Conservation (phyloP, 2,329 filamentous ascomycete species). For the Trichoderma citrinoviride region DNA sequence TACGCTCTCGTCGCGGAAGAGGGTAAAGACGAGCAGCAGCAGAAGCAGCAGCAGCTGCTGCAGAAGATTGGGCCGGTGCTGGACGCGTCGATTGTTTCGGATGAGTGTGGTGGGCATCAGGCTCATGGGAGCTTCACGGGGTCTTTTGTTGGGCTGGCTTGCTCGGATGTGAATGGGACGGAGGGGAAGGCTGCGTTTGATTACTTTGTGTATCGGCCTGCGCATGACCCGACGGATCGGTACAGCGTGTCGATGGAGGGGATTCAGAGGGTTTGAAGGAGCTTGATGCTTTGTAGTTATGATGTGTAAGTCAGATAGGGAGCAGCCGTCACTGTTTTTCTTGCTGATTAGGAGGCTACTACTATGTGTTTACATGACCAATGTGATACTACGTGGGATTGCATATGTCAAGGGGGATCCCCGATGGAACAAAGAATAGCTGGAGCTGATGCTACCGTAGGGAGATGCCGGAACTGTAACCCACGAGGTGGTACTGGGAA, state of each 20-base stretch:
- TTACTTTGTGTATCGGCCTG: constrained; percentile 51
- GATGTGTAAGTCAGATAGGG: neutral
- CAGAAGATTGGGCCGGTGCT: constrained; percentile 53
- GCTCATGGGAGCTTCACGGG: constrained; percentile 63
- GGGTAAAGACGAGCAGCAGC: no score
- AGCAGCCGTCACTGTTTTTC: neutral
- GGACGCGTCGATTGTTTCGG: constrained; percentile 58
- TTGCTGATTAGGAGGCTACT: neutral
- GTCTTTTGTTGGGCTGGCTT: constrained; percentile 56
- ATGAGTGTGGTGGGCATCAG: constrained; percentile 62
- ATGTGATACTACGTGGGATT: no score
- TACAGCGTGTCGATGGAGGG: neutral
- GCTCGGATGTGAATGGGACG: constrained; percentile 55
- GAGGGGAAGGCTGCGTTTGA: constrained; percentile 49
- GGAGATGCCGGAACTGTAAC: constrained; percentile 33
- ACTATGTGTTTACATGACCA: no score
- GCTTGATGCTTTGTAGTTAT: neutral
- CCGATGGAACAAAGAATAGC: neutral
- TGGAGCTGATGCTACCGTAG: neutral
- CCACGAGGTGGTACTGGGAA: neutral
- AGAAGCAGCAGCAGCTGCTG: constrained; percentile 30
- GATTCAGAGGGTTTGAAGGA: neutral
- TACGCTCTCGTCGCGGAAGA: constrained; percentile 45
- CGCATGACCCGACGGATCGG: constrained; percentile 46
- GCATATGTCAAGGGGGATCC: neutral